Evolutionary conservation across 345 rosid genomes (phyloP).

Genomic region (Psidium guajava): DNA sequence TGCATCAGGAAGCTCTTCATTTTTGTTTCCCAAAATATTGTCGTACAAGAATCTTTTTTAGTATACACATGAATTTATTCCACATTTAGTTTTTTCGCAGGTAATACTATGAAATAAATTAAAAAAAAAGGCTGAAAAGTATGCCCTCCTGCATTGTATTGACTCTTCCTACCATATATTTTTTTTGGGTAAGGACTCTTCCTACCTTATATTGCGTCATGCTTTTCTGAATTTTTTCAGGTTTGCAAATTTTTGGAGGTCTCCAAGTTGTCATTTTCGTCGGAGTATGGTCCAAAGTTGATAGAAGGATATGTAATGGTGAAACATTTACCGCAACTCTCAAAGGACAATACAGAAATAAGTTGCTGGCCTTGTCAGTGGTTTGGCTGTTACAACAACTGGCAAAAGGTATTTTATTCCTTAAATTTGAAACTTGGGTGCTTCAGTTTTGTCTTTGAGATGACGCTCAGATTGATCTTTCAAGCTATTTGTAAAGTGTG

Average conservation of each 20-base stretch:
- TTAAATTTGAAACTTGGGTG: not conserved
- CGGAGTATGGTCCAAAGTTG: slow-evolving; percentile 76
- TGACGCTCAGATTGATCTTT: not conserved
- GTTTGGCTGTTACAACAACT: slow-evolving; percentile 44
- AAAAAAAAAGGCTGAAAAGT: not conserved
- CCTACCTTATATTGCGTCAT: not conserved
- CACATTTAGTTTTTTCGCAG: not conserved
- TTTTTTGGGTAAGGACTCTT: too few species aligned
- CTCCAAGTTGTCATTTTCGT: slow-evolving; percentile 69
- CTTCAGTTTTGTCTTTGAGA: not conserved
- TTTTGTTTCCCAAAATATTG: not conserved
- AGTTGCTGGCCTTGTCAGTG: slow-evolving; percentile 38
- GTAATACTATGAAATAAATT: not conserved
- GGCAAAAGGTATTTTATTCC: slow-evolving; percentile 48
- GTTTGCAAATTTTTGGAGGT: slow-evolving; percentile 93
- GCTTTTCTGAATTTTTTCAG: slow-evolving; percentile 17
- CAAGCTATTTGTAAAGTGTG: not conserved
- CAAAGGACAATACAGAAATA: slow-evolving; percentile 8
- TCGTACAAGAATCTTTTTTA: not conserved
- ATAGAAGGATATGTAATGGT: slow-evolving; percentile 84
- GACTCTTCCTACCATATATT: not conserved
- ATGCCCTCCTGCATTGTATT: not conserved
- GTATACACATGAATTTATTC: not conserved
- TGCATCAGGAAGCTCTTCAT: not conserved
- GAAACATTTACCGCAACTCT: slow-evolving; percentile 41